Base-by-base conservation (phyloP, 2,329 filamentous ascomycete genomes). In the Colletotrichum filicis region DNA sequence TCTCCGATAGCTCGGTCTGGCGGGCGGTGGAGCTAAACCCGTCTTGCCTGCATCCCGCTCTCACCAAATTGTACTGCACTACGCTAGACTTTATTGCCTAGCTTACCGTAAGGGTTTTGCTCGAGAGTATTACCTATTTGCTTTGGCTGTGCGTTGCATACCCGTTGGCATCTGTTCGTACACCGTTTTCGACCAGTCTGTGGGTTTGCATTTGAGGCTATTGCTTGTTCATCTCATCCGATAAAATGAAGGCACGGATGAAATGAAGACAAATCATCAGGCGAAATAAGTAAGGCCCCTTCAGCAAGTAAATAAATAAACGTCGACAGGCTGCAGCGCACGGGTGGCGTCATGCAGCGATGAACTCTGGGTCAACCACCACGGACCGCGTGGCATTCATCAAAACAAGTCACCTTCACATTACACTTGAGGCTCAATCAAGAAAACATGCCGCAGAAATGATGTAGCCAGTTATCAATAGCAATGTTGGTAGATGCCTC, bases 271-370 rank as follows among this genome's bases (percentile, higher is more conserved):
- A 16, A 46, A 42, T 26, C 28, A 24, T 42, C 16, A 60, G 46
- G 35, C 30, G 46, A 28, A 53, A 64, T 61, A 64, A 24, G 65
- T 61, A 64, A 26, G 65, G 49, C 22, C 37, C 37, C 37, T 42
- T 49, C 19, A 49, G 19, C 8, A 1, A 19, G 37, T 42, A 42
- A 42, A 42, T 49, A 49, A 42, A 42, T 49, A 49, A 49, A 49
- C 42, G 8, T 49, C 8, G 42, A 49, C 42, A 60, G 30, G 52
- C 68, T 66, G 68, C 68, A 30, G 28, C 67, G 71, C 61, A 73
- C 71, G 49, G 60, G n/a, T 30, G 46, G 30, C 5, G 6, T 8
- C 6, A 52, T 26, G 35, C 52, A 37, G 7, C 19, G 28, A 5
- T 16, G 16, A 71, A 68, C 68, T 58, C 28, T 67, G 19, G 32